Evolutionary conservation across 306 rosid genomes (phyloP), one percentile per base, ranked within the genome.

Genomic region (Cercis canadensis): DNA sequence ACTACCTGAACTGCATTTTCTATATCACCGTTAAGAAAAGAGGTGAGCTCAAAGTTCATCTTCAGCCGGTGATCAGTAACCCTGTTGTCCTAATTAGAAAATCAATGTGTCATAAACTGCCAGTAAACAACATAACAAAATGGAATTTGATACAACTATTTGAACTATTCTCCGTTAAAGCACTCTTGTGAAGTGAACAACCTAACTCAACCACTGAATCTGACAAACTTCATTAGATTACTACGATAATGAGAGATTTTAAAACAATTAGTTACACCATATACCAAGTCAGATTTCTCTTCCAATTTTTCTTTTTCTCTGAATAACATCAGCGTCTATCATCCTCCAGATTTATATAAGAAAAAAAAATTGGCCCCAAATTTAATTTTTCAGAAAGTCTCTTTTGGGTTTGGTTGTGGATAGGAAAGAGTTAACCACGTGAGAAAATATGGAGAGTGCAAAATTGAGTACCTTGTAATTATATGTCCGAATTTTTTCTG

Each of bases 31-130:
- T 55, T 83, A 44, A 94, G 96, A 80, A 94, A 94, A 73, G 88
- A 83, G 57, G 96, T 91, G 85, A 94, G 99, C 80, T 85, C 95
- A 63, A 62, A 91, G 81, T 91, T 94, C 80, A 45, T 85, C 91
- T 91, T 94, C 76, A 94, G 75, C 85, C 97, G 83, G 78, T 89
- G 97, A 69, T 94, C 99, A 8, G 99, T 94, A 50, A 91, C 99
- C 79, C 97, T 84, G 69, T 89, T 94, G 75, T 94, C 99, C 99
- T 94, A 46, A 65, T 70, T 58, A 15, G 49, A 61, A 44, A 51
- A 61, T 33, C 13, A 44, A 34, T 29, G 29, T n/a, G 59, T 69
- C 12, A 29, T 18, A 49, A 75, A 18, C 55, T 77, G 69, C 60
- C 74, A 36, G 52, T 71, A 53, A 77, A 53, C 19, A 57, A 29